These are phyloP conservation scores for Microcos paniculata DNA, from an alignment of 345 rosid species.

Conservation along the genomic window DNA sequence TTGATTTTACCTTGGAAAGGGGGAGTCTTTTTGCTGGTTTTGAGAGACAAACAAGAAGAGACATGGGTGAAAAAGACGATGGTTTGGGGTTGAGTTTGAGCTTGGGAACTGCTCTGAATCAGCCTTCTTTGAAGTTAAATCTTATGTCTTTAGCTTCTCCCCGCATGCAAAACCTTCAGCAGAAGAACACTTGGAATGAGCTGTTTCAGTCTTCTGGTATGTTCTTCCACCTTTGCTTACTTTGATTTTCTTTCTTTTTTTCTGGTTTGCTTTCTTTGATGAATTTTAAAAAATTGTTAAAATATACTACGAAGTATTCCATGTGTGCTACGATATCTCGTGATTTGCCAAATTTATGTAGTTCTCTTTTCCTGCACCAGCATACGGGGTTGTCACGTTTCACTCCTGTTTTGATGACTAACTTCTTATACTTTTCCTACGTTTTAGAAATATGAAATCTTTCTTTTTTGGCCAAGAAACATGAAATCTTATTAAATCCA, in stretches of 20 bases:
- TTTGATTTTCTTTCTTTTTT: no score
- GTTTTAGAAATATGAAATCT: background rate
- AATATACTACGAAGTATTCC: background rate
- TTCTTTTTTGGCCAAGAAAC: no score
- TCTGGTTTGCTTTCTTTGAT: background rate
- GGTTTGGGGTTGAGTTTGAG: constrained; percentile 55
- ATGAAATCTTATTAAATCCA: background rate
- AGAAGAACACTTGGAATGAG: constrained; percentile 41
- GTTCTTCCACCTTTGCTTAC: background rate
- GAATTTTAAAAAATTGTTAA: background rate
- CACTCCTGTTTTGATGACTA: background rate
- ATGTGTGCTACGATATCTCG: background rate
- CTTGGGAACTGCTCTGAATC: constrained; percentile 40
- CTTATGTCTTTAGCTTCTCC: constrained; percentile 40
- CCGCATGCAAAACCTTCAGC: constrained; percentile 34
- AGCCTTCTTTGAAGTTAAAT: constrained; percentile 40
- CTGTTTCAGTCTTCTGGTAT: constrained; percentile 59
- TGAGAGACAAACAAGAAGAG: background rate
- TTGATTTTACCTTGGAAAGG: background rate
- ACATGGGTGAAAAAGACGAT: constrained; percentile 61
- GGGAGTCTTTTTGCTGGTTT: background rate
- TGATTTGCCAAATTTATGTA: background rate
- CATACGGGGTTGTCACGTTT: background rate
- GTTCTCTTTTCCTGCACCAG: background rate
- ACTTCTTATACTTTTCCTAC: background rate